Percentiles rank a stretch among this genome's conserved stretches.
Evolutionary conservation across 345 rosid genomes (phyloP).

Genomic region (Salix viminalis): DNA sequence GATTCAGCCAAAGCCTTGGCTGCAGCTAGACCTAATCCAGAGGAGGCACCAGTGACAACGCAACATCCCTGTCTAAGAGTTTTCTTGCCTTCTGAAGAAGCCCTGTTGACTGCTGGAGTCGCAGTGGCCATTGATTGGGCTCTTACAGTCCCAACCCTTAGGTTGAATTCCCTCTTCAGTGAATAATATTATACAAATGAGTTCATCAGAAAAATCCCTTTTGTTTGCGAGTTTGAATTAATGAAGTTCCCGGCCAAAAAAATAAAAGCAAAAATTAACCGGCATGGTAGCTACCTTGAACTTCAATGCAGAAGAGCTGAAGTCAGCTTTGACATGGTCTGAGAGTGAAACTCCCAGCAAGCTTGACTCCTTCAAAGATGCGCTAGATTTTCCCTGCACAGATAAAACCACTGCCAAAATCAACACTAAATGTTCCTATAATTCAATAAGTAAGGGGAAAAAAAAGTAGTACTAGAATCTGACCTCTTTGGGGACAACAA

Average conservation of each 20-base stretch:
- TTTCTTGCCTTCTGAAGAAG: constrained; percentile 59
- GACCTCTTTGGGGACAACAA: constrained; percentile 62
- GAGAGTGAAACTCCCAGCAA: constrained; percentile 70
- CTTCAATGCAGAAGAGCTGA: constrained; percentile 48
- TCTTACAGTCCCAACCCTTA: constrained; percentile 42
- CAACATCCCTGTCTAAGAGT: constrained; percentile 71
- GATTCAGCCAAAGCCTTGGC: constrained; percentile 84
- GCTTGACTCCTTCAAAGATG: constrained; percentile 64
- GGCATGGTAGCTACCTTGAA: constrained; percentile 44
- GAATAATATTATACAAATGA: background rate
- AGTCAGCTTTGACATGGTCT: constrained; percentile 51
- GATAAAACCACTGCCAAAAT: constrained; percentile 1
- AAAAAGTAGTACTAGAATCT: constrained; percentile 1
- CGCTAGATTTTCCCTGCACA: constrained; percentile 53
- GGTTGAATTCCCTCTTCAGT: constrained; percentile 46
- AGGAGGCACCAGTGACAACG: constrained; percentile 76
- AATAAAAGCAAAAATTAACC: background rate
- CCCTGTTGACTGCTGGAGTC: constrained; percentile 40
- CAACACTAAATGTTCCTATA: background rate
- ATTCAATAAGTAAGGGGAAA: background rate
- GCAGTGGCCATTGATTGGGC: constrained; percentile 64
- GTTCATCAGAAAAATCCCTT: background rate
- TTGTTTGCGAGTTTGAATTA: background rate
- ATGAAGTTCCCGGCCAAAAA: background rate
- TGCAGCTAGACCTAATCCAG: constrained; percentile 77